phyloP scores from a whole-genome alignment of 495 filamentous ascomycete species.

The Mytilinidion resinicola region DNA sequence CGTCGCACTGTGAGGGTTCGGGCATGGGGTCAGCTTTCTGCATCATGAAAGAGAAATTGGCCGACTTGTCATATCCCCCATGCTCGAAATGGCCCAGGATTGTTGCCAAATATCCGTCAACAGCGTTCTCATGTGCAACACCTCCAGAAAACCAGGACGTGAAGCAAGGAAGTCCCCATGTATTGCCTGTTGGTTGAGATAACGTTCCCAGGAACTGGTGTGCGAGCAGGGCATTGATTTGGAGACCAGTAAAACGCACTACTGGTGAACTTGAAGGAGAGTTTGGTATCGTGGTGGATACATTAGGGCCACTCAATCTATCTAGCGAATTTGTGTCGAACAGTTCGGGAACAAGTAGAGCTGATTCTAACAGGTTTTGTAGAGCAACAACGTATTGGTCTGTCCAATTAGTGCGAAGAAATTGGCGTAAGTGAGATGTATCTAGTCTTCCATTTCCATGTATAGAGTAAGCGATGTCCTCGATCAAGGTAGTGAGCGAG shows the following conservation, averaged over 20 bases:
- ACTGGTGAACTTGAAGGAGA: too few species aligned
- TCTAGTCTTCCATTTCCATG: conserved; percentile 19
- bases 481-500: conserved; percentile 4
- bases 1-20: conserved; percentile 7
- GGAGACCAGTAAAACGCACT: conserved; percentile 4
- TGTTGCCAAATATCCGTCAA: conserved; percentile 14
- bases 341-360: neutral
- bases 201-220: conserved; percentile 20
- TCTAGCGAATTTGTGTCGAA: neutral
- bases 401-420: neutral
- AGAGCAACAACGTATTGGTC: neutral
- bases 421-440: neutral
- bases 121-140: conserved; percentile 13
- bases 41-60: neutral
- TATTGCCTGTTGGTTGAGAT: neutral
- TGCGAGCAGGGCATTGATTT: conserved; percentile 18
- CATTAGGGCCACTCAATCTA: too few species aligned
- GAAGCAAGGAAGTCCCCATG: conserved; percentile 20
- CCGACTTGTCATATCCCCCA: conserved; percentile 4
- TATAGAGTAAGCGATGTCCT: conserved; percentile 24
- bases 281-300: too few species aligned
- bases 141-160: conserved; percentile 12
- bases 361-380: neutral
- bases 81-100: conserved; percentile 10
- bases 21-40: conserved; percentile 5